Evolutionary conservation across 495 filamentous ascomycete genomes (phyloP).

Genomic region (Tirmania nivea): DNA sequence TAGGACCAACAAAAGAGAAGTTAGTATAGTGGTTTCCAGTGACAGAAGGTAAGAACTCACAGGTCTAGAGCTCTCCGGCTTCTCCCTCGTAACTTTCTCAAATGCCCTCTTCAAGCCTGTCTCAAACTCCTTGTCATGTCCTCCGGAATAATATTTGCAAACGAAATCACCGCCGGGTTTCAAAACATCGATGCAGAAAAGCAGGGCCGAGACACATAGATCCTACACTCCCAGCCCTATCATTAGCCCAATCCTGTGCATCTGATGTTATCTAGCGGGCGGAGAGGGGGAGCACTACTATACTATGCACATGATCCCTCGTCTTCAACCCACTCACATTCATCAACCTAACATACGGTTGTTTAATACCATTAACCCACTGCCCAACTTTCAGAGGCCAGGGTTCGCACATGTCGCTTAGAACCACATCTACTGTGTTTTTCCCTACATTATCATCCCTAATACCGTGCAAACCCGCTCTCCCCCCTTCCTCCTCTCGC

Average conservation of each 20-base stretch:
- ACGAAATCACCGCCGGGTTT: conserved; percentile 66
- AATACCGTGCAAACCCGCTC: background rate
- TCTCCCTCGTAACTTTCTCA: conserved; percentile 54
- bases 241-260: background rate
- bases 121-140: conserved; percentile 63
- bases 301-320: conserved; percentile 80
- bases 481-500: conserved; percentile 8
- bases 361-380: conserved; percentile 68
- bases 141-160: conserved; percentile 92
- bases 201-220: conserved; percentile 63
- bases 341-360: conserved; percentile 95
- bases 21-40: background rate
- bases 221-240: conserved; percentile 32
- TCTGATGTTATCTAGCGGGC: background rate
- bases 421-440: conserved; percentile 56
- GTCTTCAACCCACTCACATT: conserved; percentile 78
- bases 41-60: conserved; percentile 29
- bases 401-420: conserved; percentile 98
- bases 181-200: conserved; percentile 68
- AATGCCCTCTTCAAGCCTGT: conserved; percentile 50
- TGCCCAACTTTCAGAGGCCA: conserved; percentile 60
- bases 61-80: conserved; percentile 71
- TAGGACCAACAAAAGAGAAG: conserved; percentile 1
- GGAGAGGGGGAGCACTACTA: conserved; percentile 35
- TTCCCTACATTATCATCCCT: background rate